Conservation (phyloP, 1,139 yeast species). For the Eremothecium gossypii region DNA sequence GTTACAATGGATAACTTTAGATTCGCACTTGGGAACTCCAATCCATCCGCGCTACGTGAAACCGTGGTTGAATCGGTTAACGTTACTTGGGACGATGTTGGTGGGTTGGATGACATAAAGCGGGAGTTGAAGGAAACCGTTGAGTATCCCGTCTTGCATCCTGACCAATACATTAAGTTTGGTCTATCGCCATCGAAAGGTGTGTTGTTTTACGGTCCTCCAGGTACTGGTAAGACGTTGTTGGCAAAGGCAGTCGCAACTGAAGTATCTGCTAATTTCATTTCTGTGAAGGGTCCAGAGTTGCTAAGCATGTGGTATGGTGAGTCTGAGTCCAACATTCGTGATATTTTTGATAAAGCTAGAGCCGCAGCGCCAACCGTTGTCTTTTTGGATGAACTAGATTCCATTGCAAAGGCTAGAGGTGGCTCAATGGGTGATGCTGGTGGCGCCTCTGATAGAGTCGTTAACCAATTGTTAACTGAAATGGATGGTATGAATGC, state of each 20-base stretch:
- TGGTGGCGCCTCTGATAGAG: slow-evolving; percentile 98
- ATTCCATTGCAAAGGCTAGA: slow-evolving; percentile 95
- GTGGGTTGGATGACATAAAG: slow-evolving; percentile 93
- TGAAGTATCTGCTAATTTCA: slow-evolving; percentile 93
- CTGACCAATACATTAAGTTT: slow-evolving; percentile 96
- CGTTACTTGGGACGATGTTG: slow-evolving; percentile 80
- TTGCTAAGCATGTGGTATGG: slow-evolving; percentile 98
- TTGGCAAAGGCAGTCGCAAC: slow-evolving; percentile 98
- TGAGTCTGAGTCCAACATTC: slow-evolving; percentile 93
- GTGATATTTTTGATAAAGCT: slow-evolving; percentile 96
- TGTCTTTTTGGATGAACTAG: slow-evolving; percentile 93
- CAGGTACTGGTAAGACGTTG: slow-evolving; percentile 98
- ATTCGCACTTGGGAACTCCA: slow-evolving; percentile 94
- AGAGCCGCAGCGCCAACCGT: slow-evolving; percentile 99
- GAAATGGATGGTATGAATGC: slow-evolving; percentile 99
- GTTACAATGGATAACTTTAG: slow-evolving; percentile 98
- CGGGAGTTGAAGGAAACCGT: slow-evolving; percentile 96
- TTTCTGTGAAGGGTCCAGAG: slow-evolving; percentile 96
- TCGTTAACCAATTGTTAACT: slow-evolving; percentile 92
- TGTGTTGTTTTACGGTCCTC: slow-evolving; percentile 97
- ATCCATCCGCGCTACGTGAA: slow-evolving; percentile 98
- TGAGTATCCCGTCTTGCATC: slow-evolving; percentile 96
- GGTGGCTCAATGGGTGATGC: slow-evolving; percentile 92
- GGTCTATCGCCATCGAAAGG: slow-evolving; percentile 98
- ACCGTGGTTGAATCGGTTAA: slow-evolving; percentile 98